Conservation (phyloP, 129 eudicot genomes). For the Centaurea solstitialis region DNA sequence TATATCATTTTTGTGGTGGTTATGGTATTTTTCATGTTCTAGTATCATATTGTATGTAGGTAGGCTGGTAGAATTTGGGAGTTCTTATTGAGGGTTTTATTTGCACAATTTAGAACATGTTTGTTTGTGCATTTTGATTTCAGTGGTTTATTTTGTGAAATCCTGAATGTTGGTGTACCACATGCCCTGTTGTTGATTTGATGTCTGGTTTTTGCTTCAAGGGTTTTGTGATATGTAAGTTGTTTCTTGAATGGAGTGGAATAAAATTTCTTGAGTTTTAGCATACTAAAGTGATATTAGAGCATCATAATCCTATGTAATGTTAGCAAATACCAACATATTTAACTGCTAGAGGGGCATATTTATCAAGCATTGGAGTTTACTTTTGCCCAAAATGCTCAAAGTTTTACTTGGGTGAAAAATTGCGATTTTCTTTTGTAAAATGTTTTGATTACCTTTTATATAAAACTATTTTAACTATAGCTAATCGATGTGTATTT, state of each 20-base stretch:
- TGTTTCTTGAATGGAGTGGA: background rate
- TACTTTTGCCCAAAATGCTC: no score
- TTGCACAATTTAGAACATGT: constrained; percentile 15
- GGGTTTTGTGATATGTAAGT: background rate
- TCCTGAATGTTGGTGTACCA: background rate
- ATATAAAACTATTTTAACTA: no score
- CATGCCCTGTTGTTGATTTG: constrained; percentile 1
- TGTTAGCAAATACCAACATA: no score
- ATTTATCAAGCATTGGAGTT: no score
- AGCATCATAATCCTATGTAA: background rate
- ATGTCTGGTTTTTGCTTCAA: background rate
- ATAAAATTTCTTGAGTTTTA: no score
- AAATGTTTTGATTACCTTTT: no score
- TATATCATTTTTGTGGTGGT: constrained; percentile 9
- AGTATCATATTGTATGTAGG: background rate
- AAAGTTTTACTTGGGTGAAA: no score
- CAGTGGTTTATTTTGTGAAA: constrained; percentile 12
- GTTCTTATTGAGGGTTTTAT: constrained; percentile 22
- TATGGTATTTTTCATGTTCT: background rate
- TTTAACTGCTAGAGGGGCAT: no score
- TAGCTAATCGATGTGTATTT: no score
- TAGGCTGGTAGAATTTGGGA: constrained; percentile 1
- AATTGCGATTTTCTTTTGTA: no score
- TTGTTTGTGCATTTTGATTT: constrained; percentile 10
- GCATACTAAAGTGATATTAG: background rate